A percentile compares a stretch with the other conserved stretches of the same genome.
Evolutionary conservation across 176 grass and related monocot genomes (phyloP).

Genomic region (Chloris gayana): DNA sequence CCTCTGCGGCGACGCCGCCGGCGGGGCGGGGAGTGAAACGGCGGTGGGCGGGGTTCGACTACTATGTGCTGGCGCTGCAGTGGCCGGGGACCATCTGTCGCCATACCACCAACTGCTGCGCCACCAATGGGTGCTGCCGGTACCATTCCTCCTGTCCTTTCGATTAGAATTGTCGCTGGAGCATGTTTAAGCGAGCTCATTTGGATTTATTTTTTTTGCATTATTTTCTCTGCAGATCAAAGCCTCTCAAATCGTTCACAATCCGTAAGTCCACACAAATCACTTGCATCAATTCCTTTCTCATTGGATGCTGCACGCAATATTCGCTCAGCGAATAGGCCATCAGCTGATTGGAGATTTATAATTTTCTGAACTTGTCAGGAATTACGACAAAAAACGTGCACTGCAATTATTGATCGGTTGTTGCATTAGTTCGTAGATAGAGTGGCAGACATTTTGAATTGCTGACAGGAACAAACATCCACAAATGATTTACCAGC

Average conservation of each 20-base stretch:
- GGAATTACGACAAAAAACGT: not conserved
- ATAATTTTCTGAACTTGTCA: not conserved
- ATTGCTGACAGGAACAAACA: not conserved
- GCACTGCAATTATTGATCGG: not conserved
- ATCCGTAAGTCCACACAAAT: conserved; percentile 68
- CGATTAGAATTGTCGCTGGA: not conserved
- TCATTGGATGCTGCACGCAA: not conserved
- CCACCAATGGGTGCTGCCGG: conserved; percentile 91
- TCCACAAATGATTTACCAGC: not conserved
- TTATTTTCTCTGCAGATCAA: conserved; percentile 71
- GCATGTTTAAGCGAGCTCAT: conserved; percentile 23
- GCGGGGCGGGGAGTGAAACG: not conserved
- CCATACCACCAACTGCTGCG: conserved; percentile 66
- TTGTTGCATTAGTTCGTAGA: not conserved
- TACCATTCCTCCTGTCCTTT: not conserved
- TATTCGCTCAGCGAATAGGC: not conserved
- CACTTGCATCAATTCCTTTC: not conserved
- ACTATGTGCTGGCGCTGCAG: conserved; percentile 8
- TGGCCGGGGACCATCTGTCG: conserved; percentile 10
- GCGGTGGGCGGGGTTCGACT: not conserved
- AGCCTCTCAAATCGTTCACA: conserved; percentile 68
- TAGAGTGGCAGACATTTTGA: not conserved
- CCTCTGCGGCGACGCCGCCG: not conserved
- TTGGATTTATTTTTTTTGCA: conserved; percentile 14
- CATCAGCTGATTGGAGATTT: not conserved